Evolutionary conservation across 2,329 filamentous ascomycete genomes (phyloP).

Genomic region (Trichoderma asperellum): DNA sequence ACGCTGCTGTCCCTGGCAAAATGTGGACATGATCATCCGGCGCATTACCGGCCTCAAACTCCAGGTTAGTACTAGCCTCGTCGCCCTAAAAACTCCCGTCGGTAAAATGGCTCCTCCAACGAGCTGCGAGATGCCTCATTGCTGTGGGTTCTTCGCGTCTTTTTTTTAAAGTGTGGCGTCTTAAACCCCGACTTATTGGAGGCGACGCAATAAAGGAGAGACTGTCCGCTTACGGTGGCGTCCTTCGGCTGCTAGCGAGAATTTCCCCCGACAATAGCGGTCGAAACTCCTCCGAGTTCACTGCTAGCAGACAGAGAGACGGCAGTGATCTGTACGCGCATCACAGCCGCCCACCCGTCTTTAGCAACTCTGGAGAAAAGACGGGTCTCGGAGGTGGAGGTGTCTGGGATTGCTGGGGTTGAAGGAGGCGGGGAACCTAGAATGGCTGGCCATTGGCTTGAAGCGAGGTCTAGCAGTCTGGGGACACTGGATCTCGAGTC

Average conservation of each 20-base stretch:
- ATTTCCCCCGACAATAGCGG: conserved; percentile 12
- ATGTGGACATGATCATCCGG: conserved; percentile 27
- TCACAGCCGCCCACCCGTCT: conserved; percentile 17
- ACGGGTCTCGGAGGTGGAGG: conserved; percentile 19
- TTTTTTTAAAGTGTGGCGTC: conserved; percentile 8
- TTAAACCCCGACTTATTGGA: background rate
- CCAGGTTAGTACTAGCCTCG: conserved; percentile 23
- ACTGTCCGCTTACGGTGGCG: conserved; percentile 2
- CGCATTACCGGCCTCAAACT: conserved; percentile 21
- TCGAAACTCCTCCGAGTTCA: background rate
- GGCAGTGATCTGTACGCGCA: background rate
- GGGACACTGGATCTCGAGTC: conserved; percentile 23
- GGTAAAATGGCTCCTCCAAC: conserved; percentile 14
- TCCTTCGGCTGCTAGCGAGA: background rate
- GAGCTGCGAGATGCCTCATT: background rate
- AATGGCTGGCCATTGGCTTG: conserved; percentile 17
- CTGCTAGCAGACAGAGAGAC: background rate
- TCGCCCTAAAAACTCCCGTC: conserved; percentile 12
- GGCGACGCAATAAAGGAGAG: background rate
- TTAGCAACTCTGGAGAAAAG: conserved; percentile 27
- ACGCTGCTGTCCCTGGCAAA: background rate
- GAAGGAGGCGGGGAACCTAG: conserved; percentile 24
- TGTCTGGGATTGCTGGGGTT: conserved; percentile 18
- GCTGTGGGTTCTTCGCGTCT: background rate
- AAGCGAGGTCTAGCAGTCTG: conserved; percentile 16